Evolutionary conservation across 2,329 filamentous ascomycete genomes (phyloP).

Genomic region (Keithomyces neogunnii): DNA sequence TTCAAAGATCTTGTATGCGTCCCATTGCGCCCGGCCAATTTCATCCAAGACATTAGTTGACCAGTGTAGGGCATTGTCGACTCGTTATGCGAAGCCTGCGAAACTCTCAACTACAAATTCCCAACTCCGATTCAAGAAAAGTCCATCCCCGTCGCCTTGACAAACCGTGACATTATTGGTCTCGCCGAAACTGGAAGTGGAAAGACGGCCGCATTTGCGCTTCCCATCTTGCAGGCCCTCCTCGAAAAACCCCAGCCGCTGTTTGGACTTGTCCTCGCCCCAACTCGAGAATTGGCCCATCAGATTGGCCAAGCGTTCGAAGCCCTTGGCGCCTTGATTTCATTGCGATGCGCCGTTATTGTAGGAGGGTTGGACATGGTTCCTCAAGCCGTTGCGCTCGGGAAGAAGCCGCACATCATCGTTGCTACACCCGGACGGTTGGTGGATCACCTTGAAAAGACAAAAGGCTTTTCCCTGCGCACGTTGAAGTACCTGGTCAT

Average conservation of each 20-base stretch:
- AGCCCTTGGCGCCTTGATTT: slow-evolving; percentile 77
- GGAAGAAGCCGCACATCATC: slow-evolving; percentile 92
- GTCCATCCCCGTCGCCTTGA: slow-evolving; percentile 71
- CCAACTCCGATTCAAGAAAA: slow-evolving; percentile 86
- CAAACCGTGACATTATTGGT: slow-evolving; percentile 81
- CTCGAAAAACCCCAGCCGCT: slow-evolving; percentile 80
- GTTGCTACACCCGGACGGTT: slow-evolving; percentile 87
- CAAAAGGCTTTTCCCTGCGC: slow-evolving; percentile 84
- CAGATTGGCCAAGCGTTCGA: slow-evolving; percentile 88
- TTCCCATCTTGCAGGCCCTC: slow-evolving; percentile 85
- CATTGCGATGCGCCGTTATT: slow-evolving; percentile 76
- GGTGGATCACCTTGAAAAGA: slow-evolving; percentile 90
- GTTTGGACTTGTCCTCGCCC: slow-evolving; percentile 84
- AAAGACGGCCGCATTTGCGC: slow-evolving; percentile 90
- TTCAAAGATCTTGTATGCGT: slow-evolving; percentile 55
- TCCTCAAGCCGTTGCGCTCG: slow-evolving; percentile 77
- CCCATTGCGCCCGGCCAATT: not conserved
- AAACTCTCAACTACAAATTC: slow-evolving; percentile 68
- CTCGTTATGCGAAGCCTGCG: slow-evolving; percentile 81
- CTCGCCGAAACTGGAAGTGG: slow-evolving; percentile 92
- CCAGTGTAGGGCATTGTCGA: slow-evolving; percentile 66
- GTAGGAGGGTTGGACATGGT: slow-evolving; percentile 97
- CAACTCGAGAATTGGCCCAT: slow-evolving; percentile 85
- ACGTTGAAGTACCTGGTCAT: slow-evolving; percentile 83
- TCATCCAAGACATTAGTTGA: not conserved